Evolutionary conservation across 805 yeast genomes (phyloP).

Genomic region (Suhomyces prunicola): DNA sequence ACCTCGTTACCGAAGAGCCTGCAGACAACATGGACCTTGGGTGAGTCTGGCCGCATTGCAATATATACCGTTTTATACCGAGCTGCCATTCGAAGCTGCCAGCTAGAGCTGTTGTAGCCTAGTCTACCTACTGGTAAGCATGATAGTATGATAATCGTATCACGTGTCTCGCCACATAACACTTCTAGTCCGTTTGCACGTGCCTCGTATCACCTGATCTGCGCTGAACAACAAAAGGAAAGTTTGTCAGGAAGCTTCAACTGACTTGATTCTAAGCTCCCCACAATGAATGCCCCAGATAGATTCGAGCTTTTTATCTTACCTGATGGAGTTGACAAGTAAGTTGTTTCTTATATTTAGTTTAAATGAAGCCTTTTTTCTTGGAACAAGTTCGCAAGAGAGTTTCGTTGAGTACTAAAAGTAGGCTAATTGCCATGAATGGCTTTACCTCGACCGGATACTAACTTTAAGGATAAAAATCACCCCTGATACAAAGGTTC

Average conservation of each 20-base stretch:
- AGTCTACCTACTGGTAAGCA: not conserved
- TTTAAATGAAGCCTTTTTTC: too few relatives aligned
- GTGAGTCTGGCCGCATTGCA: not conserved
- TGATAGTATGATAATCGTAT: not conserved
- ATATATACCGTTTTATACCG: not conserved
- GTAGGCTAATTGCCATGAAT: not conserved
- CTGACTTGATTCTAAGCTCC: not conserved
- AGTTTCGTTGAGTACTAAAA: not conserved
- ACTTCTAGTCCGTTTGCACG: not conserved
- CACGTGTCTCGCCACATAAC: not conserved
- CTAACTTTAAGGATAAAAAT: slow-evolving; percentile 56
- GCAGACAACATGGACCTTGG: not conserved
- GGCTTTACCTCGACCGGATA: not conserved
- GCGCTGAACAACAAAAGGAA: not conserved
- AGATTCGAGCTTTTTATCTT: slow-evolving; percentile 93
- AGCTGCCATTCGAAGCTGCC: not conserved
- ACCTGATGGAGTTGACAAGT: slow-evolving; percentile 97
- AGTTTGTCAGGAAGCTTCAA: not conserved
- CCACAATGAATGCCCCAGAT: slow-evolving; percentile 94
- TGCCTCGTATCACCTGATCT: not conserved
- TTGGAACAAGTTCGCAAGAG: not conserved
- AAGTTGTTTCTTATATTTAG: slow-evolving; percentile 25
- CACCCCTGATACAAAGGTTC: slow-evolving; percentile 91
- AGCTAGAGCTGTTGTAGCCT: not conserved
- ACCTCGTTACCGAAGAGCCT: not conserved